Percentiles rank a stretch among this genome's conserved stretches.
These are phyloP conservation scores for Rhizopogon hawkerae DNA, from an alignment of 1,284 basidiomycete species.

Conservation along the genomic window DNA sequence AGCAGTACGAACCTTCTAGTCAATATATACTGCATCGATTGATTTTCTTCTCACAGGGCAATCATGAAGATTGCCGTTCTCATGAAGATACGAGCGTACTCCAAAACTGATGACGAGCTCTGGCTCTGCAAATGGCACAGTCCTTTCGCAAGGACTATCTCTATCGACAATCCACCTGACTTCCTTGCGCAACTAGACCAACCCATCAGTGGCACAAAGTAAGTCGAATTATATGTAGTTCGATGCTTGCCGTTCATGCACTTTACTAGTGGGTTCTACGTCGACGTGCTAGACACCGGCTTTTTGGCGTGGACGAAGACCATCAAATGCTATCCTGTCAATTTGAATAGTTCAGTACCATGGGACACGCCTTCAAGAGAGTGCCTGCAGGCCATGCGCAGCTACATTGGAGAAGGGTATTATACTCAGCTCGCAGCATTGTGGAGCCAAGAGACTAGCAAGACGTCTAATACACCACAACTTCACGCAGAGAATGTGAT, in stretches of 20 bases:
- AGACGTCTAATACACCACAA: slow-evolving; percentile 41
- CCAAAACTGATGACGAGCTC: slow-evolving; percentile 58
- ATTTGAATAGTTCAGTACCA: slow-evolving; percentile 38
- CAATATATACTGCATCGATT: slow-evolving; percentile 1
- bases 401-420: slow-evolving; percentile 49
- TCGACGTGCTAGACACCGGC: slow-evolving; percentile 79
- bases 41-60: slow-evolving; percentile 38
- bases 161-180: slow-evolving; percentile 39
- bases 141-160: slow-evolving; percentile 55
- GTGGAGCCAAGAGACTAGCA: slow-evolving; percentile 68
- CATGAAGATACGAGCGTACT: slow-evolving; percentile 81
- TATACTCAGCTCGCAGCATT: slow-evolving; percentile 49
- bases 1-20: slow-evolving; percentile 42
- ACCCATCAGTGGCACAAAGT: slow-evolving; percentile 29
- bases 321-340: slow-evolving; percentile 60
- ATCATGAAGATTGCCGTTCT: slow-evolving; percentile 69
- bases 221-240: slow-evolving; percentile 4
- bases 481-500: slow-evolving; percentile 57
- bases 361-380: slow-evolving; percentile 64
- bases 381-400: slow-evolving; percentile 52
- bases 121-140: slow-evolving; percentile 77
- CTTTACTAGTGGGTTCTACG: slow-evolving; percentile 39
- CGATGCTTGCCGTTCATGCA: slow-evolving; percentile 6
- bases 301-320: slow-evolving; percentile 78
- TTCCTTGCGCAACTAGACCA: slow-evolving; percentile 41